Evolutionary conservation across 2,329 filamentous ascomycete species (phyloP), one percentile per base, ranked within the genome.

Genomic region (Rugonectria rugulosa): DNA sequence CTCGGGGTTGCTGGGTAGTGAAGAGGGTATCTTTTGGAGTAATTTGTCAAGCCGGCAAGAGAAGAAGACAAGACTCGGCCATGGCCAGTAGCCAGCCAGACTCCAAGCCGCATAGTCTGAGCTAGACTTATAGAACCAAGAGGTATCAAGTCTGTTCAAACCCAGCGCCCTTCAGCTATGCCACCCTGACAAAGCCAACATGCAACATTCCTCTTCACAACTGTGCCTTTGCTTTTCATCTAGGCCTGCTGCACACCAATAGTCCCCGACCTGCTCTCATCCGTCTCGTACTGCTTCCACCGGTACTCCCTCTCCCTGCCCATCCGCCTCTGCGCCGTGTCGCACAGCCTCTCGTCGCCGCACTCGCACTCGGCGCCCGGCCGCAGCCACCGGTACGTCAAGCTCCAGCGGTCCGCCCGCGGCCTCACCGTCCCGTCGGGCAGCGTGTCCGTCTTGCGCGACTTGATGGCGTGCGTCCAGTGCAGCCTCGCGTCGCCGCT

Each of bases 391-490:
- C 81, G 75, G 62, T 81, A 84, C 2, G 81, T 84, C 37, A 84
- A 74, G 62, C 81, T 84, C 81, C 81, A 84, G 6, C 81, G 72
- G 24, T 82, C 72, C 2, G 56, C 62, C 0, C 81, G 70, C 29
- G 60, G 54, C 5, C 81, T 71, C 3, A 81, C 72, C 2, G 72
- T 75, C 0, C 78, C 81, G 59, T 83, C 80, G 0, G 69, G 14
- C 2, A 83, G 53, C 0, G 68, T 70, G 52, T 84, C 81, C 4
- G 77, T 84, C 65, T 82, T 84, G 43, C 81, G 75, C 53, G 80
- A 76, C 60, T 77, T 77, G 57, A 85, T 84, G 0, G 78, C 80
- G 59, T 85, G 82, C 11, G 81, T 83, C 80, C 81, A 84, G 67
- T 83, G 79, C 62, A 83, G 64, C 14, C 81, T 70, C 11, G 80